Evolutionary conservation across 345 rosid species (phyloP).

Genomic region (Anacardium occidentale): DNA sequence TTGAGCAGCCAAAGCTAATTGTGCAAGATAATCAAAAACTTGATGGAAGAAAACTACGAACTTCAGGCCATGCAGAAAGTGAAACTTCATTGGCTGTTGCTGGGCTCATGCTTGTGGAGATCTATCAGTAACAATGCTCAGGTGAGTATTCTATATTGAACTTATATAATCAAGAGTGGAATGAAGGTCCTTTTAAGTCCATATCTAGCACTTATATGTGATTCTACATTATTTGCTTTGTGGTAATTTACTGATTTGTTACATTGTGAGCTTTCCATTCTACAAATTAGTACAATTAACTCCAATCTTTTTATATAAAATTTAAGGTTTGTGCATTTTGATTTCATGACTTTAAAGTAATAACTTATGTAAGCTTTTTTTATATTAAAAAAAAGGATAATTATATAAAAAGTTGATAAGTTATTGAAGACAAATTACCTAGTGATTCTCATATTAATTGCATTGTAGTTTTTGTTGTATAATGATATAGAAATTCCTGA

Average conservation of each 20-base stretch:
- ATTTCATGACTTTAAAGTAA: background rate
- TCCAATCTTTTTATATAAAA: background rate
- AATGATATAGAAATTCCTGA: too few species aligned
- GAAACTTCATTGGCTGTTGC: constrained; percentile 67
- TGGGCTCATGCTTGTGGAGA: constrained; percentile 98
- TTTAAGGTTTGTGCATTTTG: background rate
- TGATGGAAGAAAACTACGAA: constrained; percentile 24
- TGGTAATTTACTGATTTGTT: background rate
- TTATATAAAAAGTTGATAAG: too few species aligned
- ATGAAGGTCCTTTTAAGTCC: too few species aligned
- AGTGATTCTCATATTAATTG: background rate
- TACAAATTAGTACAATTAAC: background rate
- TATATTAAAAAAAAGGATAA: too few species aligned
- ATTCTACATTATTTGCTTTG: background rate
- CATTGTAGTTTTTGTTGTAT: too few species aligned
- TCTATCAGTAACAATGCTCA: constrained; percentile 87
- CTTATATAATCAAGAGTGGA: too few species aligned
- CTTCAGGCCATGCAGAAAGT: constrained; percentile 25
- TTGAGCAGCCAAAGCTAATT: too few species aligned
- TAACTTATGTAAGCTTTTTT: background rate
- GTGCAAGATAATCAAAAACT: constrained; percentile 20
- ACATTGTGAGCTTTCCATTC: background rate
- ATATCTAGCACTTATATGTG: background rate
- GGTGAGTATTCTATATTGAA: too few species aligned
- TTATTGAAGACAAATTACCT: background rate